Evolutionary conservation across 768 basidiomycete species (phyloP), one percentile per base, ranked within the genome.

Genomic region (Austroboletus festivus): DNA sequence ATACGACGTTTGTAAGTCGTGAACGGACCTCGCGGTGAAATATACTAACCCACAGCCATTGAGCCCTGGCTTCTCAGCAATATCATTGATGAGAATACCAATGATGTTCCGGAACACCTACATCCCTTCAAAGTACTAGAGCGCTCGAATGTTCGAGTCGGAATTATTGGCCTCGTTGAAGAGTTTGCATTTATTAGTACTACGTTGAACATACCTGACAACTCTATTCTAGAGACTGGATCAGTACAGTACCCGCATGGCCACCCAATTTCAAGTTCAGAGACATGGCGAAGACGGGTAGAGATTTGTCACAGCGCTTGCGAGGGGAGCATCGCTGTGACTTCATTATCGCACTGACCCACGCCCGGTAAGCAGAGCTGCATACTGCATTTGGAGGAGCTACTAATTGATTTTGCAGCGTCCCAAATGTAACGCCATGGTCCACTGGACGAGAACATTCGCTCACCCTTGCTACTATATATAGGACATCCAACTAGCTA

Each of bases 61-160:
- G 57, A 90, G 88, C 91, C 93, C 18, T 94, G 93, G 93, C 68
- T 95, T 26, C 63, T 95, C 48, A 92, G 89, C 61, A 96, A 96
- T 60, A 87, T 95, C 59, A 68, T 89, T 44, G 86, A 93, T 59
- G 74, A 70, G 13, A 70, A 70, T 7, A 93, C 88, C 2, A 78
- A 76, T 7, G 62, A 67, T 15, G 76, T 82, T 35, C 93, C 93
- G 0, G 73, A 79, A 39, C 68, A 71, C 40, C 62, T 94, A 4
- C 68, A 77, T 22, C 78, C 83, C 51, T 91, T 77, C 61, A 64
- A 75, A 31, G 72, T 93, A 5, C 61, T 92, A 10, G 87, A 93
- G 57, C 73, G 84, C 21, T 76, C 75, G 10, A 89, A 87, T 1
- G 47, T 89, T 3, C 79, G 78, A 38, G 74, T 94, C 39, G 93